Evolutionary conservation across 768 basidiomycete genomes (phyloP), one percentile per base, ranked within the genome.

Genomic region (Lyophyllum decastes): DNA sequence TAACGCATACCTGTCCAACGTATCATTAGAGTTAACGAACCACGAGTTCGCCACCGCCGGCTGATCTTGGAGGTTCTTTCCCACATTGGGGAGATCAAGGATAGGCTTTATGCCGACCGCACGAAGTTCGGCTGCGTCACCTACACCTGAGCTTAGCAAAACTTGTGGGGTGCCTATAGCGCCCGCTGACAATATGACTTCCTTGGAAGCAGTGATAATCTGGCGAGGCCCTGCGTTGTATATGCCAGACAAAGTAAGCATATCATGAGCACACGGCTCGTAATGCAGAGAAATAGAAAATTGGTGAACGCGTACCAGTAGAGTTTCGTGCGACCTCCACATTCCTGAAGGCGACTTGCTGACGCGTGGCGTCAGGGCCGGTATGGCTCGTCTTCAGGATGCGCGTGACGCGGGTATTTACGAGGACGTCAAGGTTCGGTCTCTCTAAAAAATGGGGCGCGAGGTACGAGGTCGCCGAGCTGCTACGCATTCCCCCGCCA

Each of bases 171-270:
- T 73, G n/a, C 67, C 72, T 38, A 74, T 61, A 4, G 70, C 57
- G 9, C 76, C 76, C 16, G 72, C 73, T 0, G 68, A 70, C 9
- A 87, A 63, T 6, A 87, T 75, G 41, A 87, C 73, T 62, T 87
- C 85, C 57, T 81, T 83, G 55, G 64, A 66, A 1, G 84, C 85
- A 11, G 56, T 64, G n/a, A 70, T 50, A 5, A 26, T 17, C 6
- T 41, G 34, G 21, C 47, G 40, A 22, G 46, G 52, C 10, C 16
- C 49, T 54, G 12, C 9, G 52, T 35, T 47, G 22, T 24, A 33
- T 22, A 12, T 22, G 9, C 0, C 30, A n/a, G 40, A 34, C 9
- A 7, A 34, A 43, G 14, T 17, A 11, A 46, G 22, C 9, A 25
- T 9, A 16, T 22, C 45, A 19, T 19, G 5, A 19, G 19, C 10